These are phyloP conservation scores for Colletotrichum sublineola DNA, from an alignment of 2,329 filamentous ascomycete genomes.

Conservation along the genomic window DNA sequence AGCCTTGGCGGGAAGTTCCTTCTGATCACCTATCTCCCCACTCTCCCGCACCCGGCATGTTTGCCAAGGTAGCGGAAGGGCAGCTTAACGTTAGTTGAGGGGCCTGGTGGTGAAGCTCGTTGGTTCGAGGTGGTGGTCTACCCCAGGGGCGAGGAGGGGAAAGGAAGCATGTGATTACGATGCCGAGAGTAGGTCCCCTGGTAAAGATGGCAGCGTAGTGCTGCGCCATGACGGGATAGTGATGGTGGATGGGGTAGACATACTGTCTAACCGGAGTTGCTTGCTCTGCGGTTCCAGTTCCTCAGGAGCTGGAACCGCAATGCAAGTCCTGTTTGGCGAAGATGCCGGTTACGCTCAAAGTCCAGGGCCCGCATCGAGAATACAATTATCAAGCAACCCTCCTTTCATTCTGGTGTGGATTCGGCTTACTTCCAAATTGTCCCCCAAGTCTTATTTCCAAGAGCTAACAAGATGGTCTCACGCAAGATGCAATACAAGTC, in stretches of 20 bases:
- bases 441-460: background rate
- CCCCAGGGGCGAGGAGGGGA: too few relatives aligned
- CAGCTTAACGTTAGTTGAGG: background rate
- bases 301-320: background rate
- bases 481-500: background rate
- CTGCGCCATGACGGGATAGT: background rate
- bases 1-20: background rate
- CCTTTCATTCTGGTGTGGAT: background rate
- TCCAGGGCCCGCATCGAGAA: background rate
- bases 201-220: background rate
- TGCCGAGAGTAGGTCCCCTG: background rate
- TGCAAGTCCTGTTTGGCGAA: fast-evolving
- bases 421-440: background rate
- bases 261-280: background rate
- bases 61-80: conserved; percentile 3
- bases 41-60: background rate
- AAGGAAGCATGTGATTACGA: conserved; percentile 29
- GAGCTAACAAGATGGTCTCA: background rate
- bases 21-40: too few relatives aligned
- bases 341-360: background rate
- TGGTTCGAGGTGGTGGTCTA: background rate
- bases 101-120: background rate
- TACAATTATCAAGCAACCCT: background rate
- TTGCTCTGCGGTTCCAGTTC: background rate
- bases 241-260: background rate